These are phyloP conservation scores for Clathrus columnatus DNA, from an alignment of 768 basidiomycete species.

Conservation along the genomic window DNA sequence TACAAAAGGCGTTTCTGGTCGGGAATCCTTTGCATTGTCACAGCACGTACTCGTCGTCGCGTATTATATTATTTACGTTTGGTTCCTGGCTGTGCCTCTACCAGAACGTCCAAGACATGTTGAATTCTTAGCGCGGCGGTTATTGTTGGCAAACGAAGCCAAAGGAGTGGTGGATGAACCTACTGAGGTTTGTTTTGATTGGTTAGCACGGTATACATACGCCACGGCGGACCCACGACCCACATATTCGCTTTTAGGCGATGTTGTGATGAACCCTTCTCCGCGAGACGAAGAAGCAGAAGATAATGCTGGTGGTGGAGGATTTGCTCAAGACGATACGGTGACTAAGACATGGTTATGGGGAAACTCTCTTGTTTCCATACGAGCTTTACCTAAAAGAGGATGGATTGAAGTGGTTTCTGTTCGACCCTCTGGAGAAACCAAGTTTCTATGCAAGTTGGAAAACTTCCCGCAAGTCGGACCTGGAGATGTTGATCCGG, in stretches of 20 bases:
- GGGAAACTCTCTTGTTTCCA: conserved; percentile 77
- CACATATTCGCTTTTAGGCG: conserved; percentile 65
- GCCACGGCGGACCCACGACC: conserved; percentile 90
- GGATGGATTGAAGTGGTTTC: conserved; percentile 89
- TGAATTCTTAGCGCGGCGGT: conserved; percentile 76
- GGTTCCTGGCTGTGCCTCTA: conserved; percentile 86
- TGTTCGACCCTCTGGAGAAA: conserved; percentile 82
- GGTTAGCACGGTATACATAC: conserved; percentile 91
- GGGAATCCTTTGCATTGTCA: conserved; percentile 76
- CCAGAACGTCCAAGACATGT: conserved; percentile 75
- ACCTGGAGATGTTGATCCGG: conserved; percentile 77
- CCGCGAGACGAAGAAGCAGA: conserved; percentile 14
- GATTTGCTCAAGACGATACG: conserved; percentile 32
- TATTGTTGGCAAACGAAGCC: conserved; percentile 78
- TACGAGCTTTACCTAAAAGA: conserved; percentile 57
- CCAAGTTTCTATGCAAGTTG: conserved; percentile 71
- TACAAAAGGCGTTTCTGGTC: conserved; percentile 30
- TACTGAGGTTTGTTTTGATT: conserved; percentile 96
- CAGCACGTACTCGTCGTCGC: conserved; percentile 88
- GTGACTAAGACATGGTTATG: conserved; percentile 75
- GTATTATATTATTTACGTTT: conserved; percentile 85
- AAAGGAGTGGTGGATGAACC: conserved; percentile 70
- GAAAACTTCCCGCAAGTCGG: conserved; percentile 87
- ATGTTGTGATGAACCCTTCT: conserved; percentile 63
- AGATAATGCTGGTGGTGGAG: neutral